Percentiles rank a stretch among this genome's conserved stretches.
Conservation (phyloP, 192 early-diverging fungal species). For the Gorgonomyces haynaldii region DNA sequence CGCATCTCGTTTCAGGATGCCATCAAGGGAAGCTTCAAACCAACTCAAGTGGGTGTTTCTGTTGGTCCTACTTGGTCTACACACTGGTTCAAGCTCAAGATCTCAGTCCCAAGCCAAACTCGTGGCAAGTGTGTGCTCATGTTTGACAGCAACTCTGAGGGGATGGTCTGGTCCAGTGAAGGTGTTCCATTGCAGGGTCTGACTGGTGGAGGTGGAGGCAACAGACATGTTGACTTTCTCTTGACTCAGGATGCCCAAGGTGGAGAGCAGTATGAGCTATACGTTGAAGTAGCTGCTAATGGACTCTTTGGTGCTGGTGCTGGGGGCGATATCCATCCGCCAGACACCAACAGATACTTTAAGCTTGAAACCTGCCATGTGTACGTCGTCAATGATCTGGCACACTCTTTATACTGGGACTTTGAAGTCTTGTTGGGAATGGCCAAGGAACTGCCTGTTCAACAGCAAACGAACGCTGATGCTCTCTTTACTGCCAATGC, state of each 20-base stretch:
- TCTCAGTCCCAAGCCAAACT: constrained; percentile 60
- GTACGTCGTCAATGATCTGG: constrained; percentile 56
- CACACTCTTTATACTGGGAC: constrained; percentile 61
- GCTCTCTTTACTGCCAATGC: constrained; percentile 71
- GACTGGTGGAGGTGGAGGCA: constrained; percentile 57
- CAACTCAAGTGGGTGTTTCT: constrained; percentile 55
- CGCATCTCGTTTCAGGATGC: constrained; percentile 70
- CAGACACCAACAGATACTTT: constrained; percentile 54
- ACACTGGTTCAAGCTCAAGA: constrained; percentile 35
- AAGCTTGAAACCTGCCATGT: constrained; percentile 52
- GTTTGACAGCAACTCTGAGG: constrained; percentile 84
- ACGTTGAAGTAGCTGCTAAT: constrained; percentile 86
- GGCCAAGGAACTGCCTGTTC: constrained; percentile 51
- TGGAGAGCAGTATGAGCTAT: constrained; percentile 51
- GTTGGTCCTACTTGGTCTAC: constrained; percentile 66
- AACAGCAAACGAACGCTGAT: constrained; percentile 61
- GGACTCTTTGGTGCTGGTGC: constrained; percentile 79
- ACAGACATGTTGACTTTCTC: constrained; percentile 40
- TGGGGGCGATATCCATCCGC: constrained; percentile 51
- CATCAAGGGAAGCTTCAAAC: constrained; percentile 51
- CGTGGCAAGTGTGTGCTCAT: constrained; percentile 70
- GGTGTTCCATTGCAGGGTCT: constrained; percentile 80
- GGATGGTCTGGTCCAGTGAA: constrained; percentile 73
- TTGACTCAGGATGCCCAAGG: constrained; percentile 33
- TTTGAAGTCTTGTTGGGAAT: constrained; percentile 65